These are phyloP conservation scores for Phytophthora idaei DNA, from an alignment of 352 stramenopile genomes.

Conservation along the genomic window DNA sequence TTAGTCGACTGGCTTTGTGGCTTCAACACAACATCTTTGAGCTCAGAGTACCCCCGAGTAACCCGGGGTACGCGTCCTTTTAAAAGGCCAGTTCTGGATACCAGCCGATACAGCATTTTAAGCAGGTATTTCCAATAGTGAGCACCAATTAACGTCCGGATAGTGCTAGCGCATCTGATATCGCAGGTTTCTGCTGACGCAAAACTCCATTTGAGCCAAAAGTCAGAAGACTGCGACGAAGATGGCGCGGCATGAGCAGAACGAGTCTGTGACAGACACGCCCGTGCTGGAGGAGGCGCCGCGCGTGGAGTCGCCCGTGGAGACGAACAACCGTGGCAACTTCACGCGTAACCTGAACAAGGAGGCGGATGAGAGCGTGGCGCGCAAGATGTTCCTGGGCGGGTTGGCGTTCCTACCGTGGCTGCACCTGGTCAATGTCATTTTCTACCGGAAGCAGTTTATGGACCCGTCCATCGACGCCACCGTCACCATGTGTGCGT, in stretches of 20 bases:
- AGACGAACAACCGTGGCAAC: conserved; percentile 83
- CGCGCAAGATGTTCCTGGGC: conserved; percentile 87
- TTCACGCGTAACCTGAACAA: conserved; percentile 89
- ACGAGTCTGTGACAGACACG: conserved; percentile 48
- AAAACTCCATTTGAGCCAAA: neutral
- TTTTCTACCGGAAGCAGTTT: conserved; percentile 86
- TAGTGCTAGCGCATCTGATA: neutral
- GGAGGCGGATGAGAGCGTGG: conserved; percentile 72
- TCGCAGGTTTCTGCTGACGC: neutral
- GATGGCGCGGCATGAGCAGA: conserved; percentile 35
- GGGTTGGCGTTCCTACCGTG: conserved; percentile 75
- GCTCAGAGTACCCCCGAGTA: neutral
- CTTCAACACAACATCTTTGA: conserved; percentile 38
- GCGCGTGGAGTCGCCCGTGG: conserved; percentile 19
- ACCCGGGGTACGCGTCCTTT: neutral
- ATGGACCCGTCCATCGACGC: conserved; percentile 69
- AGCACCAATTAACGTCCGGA: neutral
- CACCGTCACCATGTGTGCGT: conserved; percentile 77
- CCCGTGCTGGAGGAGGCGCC: conserved; percentile 62
- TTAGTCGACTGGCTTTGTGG: conserved; percentile 24
- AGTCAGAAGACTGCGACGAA: neutral
- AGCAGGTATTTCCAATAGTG: neutral
- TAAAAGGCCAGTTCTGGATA: conserved; percentile 24
- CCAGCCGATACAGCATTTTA: neutral
- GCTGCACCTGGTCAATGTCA: conserved; percentile 84